phyloP scores from a whole-genome alignment of 2,329 filamentous ascomycete species.

The Colletotrichum costaricense region DNA sequence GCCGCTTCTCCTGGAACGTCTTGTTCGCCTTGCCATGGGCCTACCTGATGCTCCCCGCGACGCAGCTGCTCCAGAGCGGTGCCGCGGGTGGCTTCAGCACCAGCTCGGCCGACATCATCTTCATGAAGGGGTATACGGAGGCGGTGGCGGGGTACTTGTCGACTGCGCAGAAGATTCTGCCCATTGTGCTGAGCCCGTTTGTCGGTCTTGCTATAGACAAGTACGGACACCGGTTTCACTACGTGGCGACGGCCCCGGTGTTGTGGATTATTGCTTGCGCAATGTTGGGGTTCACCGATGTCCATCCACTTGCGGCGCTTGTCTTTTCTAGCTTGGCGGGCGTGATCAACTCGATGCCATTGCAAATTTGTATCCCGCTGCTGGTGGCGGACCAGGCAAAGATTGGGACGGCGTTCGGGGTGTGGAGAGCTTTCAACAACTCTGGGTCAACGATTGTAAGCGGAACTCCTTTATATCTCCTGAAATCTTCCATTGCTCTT shows the following conservation, averaged over 20 bases:
- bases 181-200: slow-evolving; percentile 37
- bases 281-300: slow-evolving; percentile 38
- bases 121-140: slow-evolving; percentile 40
- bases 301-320: slow-evolving; percentile 37
- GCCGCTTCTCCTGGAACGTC: slow-evolving; percentile 37
- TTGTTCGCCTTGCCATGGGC: slow-evolving; percentile 37
- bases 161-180: slow-evolving; percentile 37
- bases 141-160: slow-evolving; percentile 39
- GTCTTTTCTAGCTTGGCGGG: slow-evolving; percentile 38
- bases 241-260: slow-evolving; percentile 38
- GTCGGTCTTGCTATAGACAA: slow-evolving; percentile 38
- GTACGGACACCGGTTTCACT: slow-evolving; percentile 41
- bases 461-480: not conserved
- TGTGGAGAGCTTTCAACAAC: slow-evolving; percentile 41
- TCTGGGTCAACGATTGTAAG: slow-evolving; percentile 40
- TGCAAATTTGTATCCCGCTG: slow-evolving; percentile 40
- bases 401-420: slow-evolving; percentile 40
- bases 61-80: slow-evolving; percentile 39
- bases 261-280: slow-evolving; percentile 38
- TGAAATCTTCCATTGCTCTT: not conserved
- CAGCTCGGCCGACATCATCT: slow-evolving; percentile 39
- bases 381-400: slow-evolving; percentile 40
- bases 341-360: slow-evolving; percentile 39
- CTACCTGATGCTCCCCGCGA: slow-evolving; percentile 40
- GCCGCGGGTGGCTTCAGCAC: slow-evolving; percentile 37